A percentile compares a stretch with the other conserved stretches of the same genome.
Evolutionary conservation across 441 rosid species (phyloP).

Genomic region (Biscutella auriculata): DNA sequence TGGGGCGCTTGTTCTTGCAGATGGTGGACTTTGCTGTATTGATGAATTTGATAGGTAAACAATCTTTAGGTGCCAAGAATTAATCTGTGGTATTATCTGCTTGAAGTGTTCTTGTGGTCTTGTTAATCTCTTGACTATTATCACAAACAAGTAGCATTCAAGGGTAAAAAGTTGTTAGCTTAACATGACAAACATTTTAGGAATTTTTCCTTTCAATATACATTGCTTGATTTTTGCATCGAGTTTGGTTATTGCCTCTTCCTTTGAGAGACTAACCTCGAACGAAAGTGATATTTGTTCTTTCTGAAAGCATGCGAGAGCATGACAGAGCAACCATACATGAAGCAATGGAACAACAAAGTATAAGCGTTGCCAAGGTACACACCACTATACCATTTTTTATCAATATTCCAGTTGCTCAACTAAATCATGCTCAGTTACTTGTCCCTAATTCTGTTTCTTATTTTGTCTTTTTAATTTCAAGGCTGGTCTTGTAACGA

Average conservation of each 20-base stretch:
- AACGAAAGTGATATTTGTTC: background rate
- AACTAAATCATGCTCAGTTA: background rate
- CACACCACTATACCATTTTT: background rate
- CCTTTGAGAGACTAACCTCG: background rate
- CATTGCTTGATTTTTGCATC: background rate
- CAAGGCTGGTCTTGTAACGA: conserved; percentile 96
- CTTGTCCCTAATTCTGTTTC: background rate
- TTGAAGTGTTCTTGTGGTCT: background rate
- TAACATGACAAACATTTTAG: background rate
- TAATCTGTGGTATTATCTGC: background rate
- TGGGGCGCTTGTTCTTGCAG: conserved; percentile 98
- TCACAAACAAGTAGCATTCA: background rate
- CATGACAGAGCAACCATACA: conserved; percentile 98
- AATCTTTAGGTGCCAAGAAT: background rate
- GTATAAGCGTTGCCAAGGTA: conserved; percentile 95
- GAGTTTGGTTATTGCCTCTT: background rate
- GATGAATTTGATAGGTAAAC: conserved; percentile 83
- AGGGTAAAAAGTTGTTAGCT: background rate
- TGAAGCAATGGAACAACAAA: conserved; percentile 99
- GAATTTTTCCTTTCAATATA: background rate
- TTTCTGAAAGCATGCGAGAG: conserved; percentile 68
- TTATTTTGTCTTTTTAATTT: background rate
- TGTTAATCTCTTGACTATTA: background rate
- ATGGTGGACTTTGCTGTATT: conserved; percentile 96
- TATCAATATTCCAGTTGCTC: background rate